Percentiles rank a stretch among this genome's conserved stretches.
Conservation (phyloP, 1,284 basidiomycete genomes). For the Ceratobasidium sp. region DNA sequence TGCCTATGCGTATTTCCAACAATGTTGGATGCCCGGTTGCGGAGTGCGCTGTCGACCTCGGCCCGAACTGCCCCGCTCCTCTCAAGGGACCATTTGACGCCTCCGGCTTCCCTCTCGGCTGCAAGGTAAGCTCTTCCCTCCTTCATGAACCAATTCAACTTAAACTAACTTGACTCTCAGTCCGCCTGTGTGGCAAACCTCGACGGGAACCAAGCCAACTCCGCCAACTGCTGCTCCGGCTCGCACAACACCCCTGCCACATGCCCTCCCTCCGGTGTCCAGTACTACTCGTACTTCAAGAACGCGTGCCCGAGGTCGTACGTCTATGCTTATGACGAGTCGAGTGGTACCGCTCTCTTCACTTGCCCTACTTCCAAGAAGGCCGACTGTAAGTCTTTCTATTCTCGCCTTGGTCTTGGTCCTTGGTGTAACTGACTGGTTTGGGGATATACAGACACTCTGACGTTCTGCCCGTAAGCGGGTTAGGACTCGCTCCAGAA, state of each 20-base stretch:
- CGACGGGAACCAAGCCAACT: slow-evolving; percentile 48
- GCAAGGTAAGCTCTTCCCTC: slow-evolving; percentile 39
- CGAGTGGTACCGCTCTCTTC: slow-evolving; percentile 48
- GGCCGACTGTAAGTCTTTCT: slow-evolving; percentile 44
- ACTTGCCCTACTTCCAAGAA: slow-evolving; percentile 39
- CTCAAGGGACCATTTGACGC: slow-evolving; percentile 46
- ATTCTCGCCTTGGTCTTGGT: background rate
- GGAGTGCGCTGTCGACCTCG: slow-evolving; percentile 46
- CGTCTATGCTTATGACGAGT: slow-evolving; percentile 54
- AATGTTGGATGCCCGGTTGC: slow-evolving; percentile 44
- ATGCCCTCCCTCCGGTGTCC: slow-evolving; percentile 44
- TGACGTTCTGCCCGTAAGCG: slow-evolving; percentile 51
- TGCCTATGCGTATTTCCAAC: slow-evolving; percentile 49
- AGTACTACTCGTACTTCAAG: slow-evolving; percentile 43
- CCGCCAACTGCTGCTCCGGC: slow-evolving; percentile 51
- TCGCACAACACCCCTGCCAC: slow-evolving; percentile 48
- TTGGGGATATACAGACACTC: slow-evolving; percentile 40
- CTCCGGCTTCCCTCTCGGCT: slow-evolving; percentile 47
- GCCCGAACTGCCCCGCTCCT: slow-evolving; percentile 43
- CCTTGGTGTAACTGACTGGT: slow-evolving; percentile 47
- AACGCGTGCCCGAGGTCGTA: slow-evolving; percentile 50
- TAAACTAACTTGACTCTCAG: slow-evolving; percentile 60
- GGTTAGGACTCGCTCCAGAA: background rate
- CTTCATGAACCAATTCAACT: background rate
- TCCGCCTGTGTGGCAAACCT: slow-evolving; percentile 45